Conservation (phyloP, 345 rosid species). For the Draba incana region DNA sequence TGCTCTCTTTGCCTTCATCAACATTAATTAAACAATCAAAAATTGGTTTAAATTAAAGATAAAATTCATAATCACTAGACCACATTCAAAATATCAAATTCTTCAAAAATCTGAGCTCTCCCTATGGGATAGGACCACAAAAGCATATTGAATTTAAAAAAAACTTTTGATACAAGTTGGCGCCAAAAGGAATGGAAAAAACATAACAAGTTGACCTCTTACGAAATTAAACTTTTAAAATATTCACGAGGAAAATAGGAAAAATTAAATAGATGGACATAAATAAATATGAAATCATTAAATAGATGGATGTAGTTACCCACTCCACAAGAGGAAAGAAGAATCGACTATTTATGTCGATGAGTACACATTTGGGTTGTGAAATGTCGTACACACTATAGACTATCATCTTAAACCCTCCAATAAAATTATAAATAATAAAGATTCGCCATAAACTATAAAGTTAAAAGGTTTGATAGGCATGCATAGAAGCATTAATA, state of each 20-base stretch:
- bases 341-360: slow-evolving; percentile 25
- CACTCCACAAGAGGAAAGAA: slow-evolving; percentile 29
- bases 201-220: slow-evolving; percentile 9
- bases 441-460: slow-evolving; percentile 27
- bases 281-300: slow-evolving; percentile 5
- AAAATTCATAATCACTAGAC: not conserved
- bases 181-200: slow-evolving; percentile 15
- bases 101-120: not conserved
- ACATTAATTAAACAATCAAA: not conserved
- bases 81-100: not conserved
- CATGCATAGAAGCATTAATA: slow-evolving; percentile 22
- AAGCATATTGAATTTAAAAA: slow-evolving; percentile 25
- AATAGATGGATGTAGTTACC: slow-evolving; percentile 19
- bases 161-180: slow-evolving; percentile 36
- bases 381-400: slow-evolving; percentile 27
- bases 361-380: slow-evolving; percentile 30
- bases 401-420: slow-evolving; percentile 8
- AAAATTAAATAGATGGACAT: slow-evolving; percentile 4
- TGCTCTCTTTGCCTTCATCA: slow-evolving; percentile 77
- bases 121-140: slow-evolving; percentile 37
- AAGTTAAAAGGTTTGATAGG: slow-evolving; percentile 27
- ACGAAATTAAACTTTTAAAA: slow-evolving; percentile 16
- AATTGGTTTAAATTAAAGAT: not conserved
- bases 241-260: slow-evolving; percentile 1
- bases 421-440: not conserved